These are phyloP conservation scores for Furcasterigmium furcatum DNA, from an alignment of 2,329 filamentous ascomycete genomes.

Conservation along the genomic window DNA sequence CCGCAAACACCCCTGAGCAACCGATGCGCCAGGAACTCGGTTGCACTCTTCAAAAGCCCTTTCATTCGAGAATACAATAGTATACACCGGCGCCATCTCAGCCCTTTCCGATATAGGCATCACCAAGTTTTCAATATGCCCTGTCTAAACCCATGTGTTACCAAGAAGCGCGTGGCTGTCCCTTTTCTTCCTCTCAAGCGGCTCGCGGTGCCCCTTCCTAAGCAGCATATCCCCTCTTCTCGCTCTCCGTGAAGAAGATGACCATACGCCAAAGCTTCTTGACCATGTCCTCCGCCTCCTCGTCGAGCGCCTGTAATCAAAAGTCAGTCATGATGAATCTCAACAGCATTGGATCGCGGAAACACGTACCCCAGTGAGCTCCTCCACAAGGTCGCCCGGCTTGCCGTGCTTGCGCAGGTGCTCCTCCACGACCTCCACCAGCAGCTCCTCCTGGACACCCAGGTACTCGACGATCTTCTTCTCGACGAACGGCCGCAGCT, in stretches of 20 bases:
- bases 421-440: slow-evolving; percentile 89
- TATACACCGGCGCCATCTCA: too few species aligned
- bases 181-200: too few species aligned
- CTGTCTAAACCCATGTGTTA: too few species aligned
- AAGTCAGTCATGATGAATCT: slow-evolving; percentile 20
- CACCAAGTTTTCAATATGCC: too few species aligned
- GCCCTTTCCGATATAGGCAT: too few species aligned
- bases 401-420: slow-evolving; percentile 73
- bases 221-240: slow-evolving; percentile 80
- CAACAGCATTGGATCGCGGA: slow-evolving; percentile 1
- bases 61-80: too few species aligned
- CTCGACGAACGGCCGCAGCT: slow-evolving; percentile 91
- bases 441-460: slow-evolving; percentile 91
- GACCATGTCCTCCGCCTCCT: slow-evolving; percentile 89
- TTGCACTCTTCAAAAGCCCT: too few species aligned
- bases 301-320: slow-evolving; percentile 70
- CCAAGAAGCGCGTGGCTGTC: too few species aligned
- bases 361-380: slow-evolving; percentile 73
- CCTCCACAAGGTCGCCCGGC: slow-evolving; percentile 78
- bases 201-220: too few species aligned
- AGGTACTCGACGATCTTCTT: slow-evolving; percentile 98
- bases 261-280: slow-evolving; percentile 99
- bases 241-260: slow-evolving; percentile 94
- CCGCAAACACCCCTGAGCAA: too few species aligned
- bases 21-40: too few species aligned